Evolutionary conservation across 305 asterid genomes (phyloP).

Genomic region (Fraxinus latifolia): DNA sequence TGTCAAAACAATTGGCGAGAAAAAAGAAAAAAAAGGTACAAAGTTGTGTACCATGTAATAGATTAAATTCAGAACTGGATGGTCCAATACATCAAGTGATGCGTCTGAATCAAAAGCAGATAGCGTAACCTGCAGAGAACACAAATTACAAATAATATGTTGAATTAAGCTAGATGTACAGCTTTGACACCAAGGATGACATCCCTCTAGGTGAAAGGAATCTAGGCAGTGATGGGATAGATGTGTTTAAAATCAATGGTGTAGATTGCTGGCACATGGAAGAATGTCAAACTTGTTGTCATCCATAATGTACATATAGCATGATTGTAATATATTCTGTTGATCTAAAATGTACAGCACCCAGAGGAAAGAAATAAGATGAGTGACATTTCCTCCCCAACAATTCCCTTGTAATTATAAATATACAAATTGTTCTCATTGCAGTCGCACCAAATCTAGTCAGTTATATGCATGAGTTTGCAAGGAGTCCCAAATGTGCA

Average conservation of each 20-base stretch:
- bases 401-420: background rate
- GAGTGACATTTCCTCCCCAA: background rate
- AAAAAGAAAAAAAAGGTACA: background rate
- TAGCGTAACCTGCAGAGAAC: slow-evolving; percentile 55
- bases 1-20: slow-evolving; percentile 6
- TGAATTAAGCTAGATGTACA: too few relatives aligned
- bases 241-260: too few relatives aligned
- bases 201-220: too few relatives aligned
- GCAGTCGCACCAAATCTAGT: background rate
- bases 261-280: too few relatives aligned
- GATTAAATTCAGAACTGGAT: slow-evolving; percentile 73
- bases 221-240: too few relatives aligned
- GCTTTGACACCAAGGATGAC: too few relatives aligned
- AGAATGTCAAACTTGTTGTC: too few relatives aligned
- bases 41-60: slow-evolving; percentile 58
- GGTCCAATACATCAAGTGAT: slow-evolving; percentile 70
- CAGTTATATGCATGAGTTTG: background rate
- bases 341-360: background rate
- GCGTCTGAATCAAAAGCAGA: slow-evolving; percentile 77
- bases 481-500: background rate
- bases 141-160: background rate
- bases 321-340: too few relatives aligned
- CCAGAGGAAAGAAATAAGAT: background rate
- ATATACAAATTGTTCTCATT: background rate
- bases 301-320: too few relatives aligned